Evolutionary conservation across 306 rosid genomes (phyloP), one percentile per base, ranked within the genome.

Genomic region (Prunus salicina): DNA sequence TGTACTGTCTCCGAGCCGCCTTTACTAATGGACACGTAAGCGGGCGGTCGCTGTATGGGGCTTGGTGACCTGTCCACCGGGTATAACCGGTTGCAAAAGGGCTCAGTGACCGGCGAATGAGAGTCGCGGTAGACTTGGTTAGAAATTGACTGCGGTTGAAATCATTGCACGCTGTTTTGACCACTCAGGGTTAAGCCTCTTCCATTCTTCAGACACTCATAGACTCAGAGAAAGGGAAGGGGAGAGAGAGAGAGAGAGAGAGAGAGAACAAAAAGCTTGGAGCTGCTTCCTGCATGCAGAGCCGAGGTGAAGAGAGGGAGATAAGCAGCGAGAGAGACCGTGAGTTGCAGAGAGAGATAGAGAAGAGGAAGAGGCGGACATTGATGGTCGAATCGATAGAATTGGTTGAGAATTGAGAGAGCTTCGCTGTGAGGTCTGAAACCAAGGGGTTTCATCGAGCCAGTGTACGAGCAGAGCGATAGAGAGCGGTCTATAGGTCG

Each of bases 81-180:
- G 32, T 78, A 50, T 80, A 66, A 2, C 86, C 89, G 68, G 93
- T 63, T 20, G 19, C 27, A 10, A 41, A 15, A 38, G 43, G 20
- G 0, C 4, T 7, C 0, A 3, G 14, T 24, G 3, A 88, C 96
- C 66, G 89, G 82, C 28, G 14, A 80, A 1, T 64, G 30, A 84
- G 88, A 82, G 94, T 90, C 22, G 4, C 32, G 14, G 16, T 22
- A 22, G 20, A 64, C 27, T 34, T 69, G 88, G 92, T 89, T 84
- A 74, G 84, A 78, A 80, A 77, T 82, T 89, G 82, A 89, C 91
- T 75, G 80, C 81, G 85, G 94, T 91, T 83, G 88, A 89, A 86
- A 82, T 71, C 0, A 73, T 86, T 86, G 89, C 84, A 61, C 76
- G 58, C 82, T 73, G 79, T 86, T 81, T 88, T 89, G 84, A 89